These are phyloP conservation scores for Pholiota microspora DNA, from an alignment of 768 basidiomycete species.

Conservation along the genomic window DNA sequence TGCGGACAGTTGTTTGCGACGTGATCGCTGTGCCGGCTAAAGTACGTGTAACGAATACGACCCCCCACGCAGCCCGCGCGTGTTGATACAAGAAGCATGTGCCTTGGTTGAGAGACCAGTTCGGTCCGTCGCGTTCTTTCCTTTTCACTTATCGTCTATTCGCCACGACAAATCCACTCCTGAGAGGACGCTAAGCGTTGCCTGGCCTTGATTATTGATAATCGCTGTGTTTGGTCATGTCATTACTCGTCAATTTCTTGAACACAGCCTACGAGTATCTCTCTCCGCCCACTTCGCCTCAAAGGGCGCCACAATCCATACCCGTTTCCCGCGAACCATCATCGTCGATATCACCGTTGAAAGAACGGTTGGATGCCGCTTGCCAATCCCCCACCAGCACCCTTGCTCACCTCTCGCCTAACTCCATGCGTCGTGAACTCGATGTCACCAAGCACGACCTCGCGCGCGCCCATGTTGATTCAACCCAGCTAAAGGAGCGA, in stretches of 20 bases:
- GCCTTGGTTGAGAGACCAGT: neutral
- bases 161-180: conserved; percentile 2
- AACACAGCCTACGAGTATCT: conserved; percentile 61
- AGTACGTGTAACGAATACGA: neutral
- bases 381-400: conserved; percentile 42
- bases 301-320: conserved; percentile 20
- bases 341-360: conserved; percentile 31
- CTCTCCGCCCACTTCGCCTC: conserved; percentile 37
- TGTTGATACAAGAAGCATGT: conserved; percentile 9
- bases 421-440: conserved; percentile 54
- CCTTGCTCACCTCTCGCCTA: conserved; percentile 36
- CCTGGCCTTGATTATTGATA: conserved; percentile 17
- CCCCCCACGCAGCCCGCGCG: conserved; percentile 1
- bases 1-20: neutral
- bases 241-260: conserved; percentile 41
- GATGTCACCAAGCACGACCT: conserved; percentile 56
- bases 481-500: conserved; percentile 57
- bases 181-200: conserved; percentile 4
- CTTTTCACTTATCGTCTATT: conserved; percentile 3
- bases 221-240: conserved; percentile 32
- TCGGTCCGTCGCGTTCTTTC: conserved; percentile 5
- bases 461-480: conserved; percentile 50
- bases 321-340: conserved; percentile 32
- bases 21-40: neutral
- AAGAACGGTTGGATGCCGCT: conserved; percentile 47